Evolutionary conservation across 495 filamentous ascomycete genomes (phyloP), one percentile per base, ranked within the genome.

Genomic region (Amphirosellinia nigrospora): DNA sequence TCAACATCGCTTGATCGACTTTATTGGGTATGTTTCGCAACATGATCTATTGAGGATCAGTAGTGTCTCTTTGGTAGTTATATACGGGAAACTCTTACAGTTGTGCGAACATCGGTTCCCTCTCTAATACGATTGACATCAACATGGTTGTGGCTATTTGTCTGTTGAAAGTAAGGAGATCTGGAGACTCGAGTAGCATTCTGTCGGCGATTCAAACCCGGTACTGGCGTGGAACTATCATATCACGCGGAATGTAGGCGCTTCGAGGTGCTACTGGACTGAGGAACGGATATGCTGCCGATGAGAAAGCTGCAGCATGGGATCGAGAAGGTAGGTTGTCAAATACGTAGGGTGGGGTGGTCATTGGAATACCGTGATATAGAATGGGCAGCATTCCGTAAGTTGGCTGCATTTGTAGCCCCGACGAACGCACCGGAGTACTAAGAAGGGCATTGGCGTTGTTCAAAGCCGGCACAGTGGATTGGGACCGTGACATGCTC

Each of bases 1-100:
- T 96, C 21, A 98, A 81, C 78, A 91, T 89, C 73, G 90, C 90
- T 80, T 92, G 90, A 68, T 93, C 89, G 70, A 98, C 89, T 74
- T 93, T 92, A 80, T 97, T 97, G 5, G 96, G 96, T 64, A 98
- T 96, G 75, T 98, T 98, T 10, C 95, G 90, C 32, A 98, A 83
- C 96, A 99, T 99, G 68, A 99, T 90, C 93, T 96, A 71, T 46
- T 21, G 16, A 38, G 4, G 34, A 62, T 65, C 13, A 66, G 71
- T 13, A 36, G 65, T 77, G 41, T 36, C 58, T 53, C 30, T 50
- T 15, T 41, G 6, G 19, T 45, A 2, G 9, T 50, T 26, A 41
- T 68, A 79, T 63, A n/a, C n/a, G n/a, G n/a, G 5, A 30, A 26
- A 62, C 28, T 82, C 88, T 75, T 82, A 93, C 92, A 0, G 92